Evolutionary conservation across 805 yeast species (phyloP).

Genomic region (Wickerhamiella cacticola): DNA sequence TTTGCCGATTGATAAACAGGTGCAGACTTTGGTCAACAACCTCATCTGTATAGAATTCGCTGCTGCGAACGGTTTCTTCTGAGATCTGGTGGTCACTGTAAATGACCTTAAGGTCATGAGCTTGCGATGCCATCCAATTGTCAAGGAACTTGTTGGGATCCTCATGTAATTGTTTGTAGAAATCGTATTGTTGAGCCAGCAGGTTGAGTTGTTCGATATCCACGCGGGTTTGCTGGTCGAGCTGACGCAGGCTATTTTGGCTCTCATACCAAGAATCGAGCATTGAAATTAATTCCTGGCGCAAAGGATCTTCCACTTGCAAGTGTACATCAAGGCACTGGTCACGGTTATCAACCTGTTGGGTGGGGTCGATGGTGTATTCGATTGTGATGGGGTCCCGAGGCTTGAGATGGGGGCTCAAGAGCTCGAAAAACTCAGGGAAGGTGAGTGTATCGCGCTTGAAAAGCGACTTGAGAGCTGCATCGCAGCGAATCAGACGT

Average conservation of each 20-base stretch:
- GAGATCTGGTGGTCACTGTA: constrained; percentile 82
- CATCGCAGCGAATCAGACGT: constrained; percentile 42
- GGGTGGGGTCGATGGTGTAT: constrained; percentile 64
- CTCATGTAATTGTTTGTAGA: constrained; percentile 58
- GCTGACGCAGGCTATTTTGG: constrained; percentile 33
- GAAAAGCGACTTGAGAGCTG: constrained; percentile 35
- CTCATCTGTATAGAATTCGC: constrained; percentile 72
- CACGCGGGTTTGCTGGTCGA: constrained; percentile 36
- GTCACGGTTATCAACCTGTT: constrained; percentile 65
- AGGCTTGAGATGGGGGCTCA: constrained; percentile 59
- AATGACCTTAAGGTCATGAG: constrained; percentile 72
- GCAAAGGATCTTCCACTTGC: constrained; percentile 33
- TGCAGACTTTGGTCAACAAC: constrained; percentile 68
- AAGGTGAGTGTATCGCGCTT: constrained; percentile 43
- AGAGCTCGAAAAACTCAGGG: constrained; percentile 57
- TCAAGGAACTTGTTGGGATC: constrained; percentile 69
- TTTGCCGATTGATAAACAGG: constrained; percentile 42
- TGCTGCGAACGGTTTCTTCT: constrained; percentile 77
- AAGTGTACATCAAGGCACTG: constrained; percentile 65
- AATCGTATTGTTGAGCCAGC: constrained; percentile 55
- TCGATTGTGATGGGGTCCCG: constrained; percentile 67
- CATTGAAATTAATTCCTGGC: constrained; percentile 29
- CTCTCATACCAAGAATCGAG: constrained; percentile 32
- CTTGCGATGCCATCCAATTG: constrained; percentile 65
- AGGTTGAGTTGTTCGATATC: constrained; percentile 41